Evolutionary conservation across 768 basidiomycete species (phyloP).

Genomic region (Mycena albidolilacea): DNA sequence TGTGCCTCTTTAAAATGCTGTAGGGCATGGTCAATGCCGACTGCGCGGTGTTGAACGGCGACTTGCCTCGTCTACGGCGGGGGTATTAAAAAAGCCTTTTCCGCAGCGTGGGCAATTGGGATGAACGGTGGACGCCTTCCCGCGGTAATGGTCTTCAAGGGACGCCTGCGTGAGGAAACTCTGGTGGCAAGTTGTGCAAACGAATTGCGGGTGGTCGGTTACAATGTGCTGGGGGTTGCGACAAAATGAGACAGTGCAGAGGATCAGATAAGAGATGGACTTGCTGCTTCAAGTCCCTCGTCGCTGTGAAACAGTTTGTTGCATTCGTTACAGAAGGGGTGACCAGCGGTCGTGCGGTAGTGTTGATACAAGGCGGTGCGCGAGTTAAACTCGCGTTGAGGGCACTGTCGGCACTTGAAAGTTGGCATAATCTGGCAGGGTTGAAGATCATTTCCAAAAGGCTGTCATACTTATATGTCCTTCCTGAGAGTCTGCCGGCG

Average conservation of each 20-base stretch:
- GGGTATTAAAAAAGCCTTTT: constrained; percentile 56
- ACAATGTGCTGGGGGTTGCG: constrained; percentile 10
- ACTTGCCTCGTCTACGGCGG: constrained; percentile 52
- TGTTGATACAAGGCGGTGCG: not conserved
- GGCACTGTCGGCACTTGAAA: constrained; percentile 17
- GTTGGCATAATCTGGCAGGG: not conserved
- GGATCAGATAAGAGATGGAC: constrained; percentile 1
- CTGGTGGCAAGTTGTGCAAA: not conserved
- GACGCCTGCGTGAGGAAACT: constrained; percentile 52
- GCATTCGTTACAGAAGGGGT: constrained; percentile 12
- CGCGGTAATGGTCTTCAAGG: constrained; percentile 63
- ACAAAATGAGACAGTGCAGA: too few relatives aligned
- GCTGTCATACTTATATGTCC: constrained; percentile 1
- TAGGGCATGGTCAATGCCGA: too few relatives aligned
- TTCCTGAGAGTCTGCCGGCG: constrained; percentile 5
- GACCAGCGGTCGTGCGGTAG: not conserved
- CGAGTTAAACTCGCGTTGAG: not conserved
- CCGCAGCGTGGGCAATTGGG: constrained; percentile 64
- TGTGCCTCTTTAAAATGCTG: constrained; percentile 24
- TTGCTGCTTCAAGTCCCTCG: not conserved
- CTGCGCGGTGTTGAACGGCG: not conserved
- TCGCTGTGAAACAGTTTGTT: not conserved
- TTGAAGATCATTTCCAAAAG: not conserved
- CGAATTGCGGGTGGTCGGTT: not conserved
- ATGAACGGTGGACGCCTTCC: constrained; percentile 53